Evolutionary conservation across 129 eudicot species (phyloP), one percentile per base, ranked within the genome.

Genomic region (Glebionis coronaria): DNA sequence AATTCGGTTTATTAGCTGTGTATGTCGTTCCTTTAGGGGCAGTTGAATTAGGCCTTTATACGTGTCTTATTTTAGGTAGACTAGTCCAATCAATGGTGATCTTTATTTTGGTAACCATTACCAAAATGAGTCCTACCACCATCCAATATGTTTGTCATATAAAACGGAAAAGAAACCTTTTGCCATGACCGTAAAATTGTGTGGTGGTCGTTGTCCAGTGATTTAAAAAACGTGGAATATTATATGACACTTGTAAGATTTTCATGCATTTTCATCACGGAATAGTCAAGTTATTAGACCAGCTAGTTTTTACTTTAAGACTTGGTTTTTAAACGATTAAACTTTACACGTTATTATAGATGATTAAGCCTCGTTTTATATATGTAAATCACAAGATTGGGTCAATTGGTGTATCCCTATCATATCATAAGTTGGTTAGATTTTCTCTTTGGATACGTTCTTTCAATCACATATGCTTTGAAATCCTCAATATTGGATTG

Each of bases 201-300:
- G 76, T 71, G 69, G 61, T 46, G 29, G 50, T 59, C 23, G 16
- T 1, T 65, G 44, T 69, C 46, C 35, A 70, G 10, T 31, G 47
- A 12, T 35, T 29, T 60, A 18, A 18, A 56, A n/a, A 70, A 16
- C 45, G 25, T 56, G 31, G 23, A 15, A 18, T 23, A 3, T 27
- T 23, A 3, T 7, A 29, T 5, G 68, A 71, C 76, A 71, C 76
- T 61, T 71, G 76, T 71, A 68, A n/a, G 19, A 21, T 71, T 47
- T 0, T 19, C 16, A 61, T 50, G 52, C 61, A 15, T 60, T 27
- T 12, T 49, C 49, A 60, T 59, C 60, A 46, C 16, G 12, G 46
- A 40, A 68, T 68, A 53, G 58, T 65, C 63, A 58, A 44, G 56
- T 60, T 44, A 55, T 58, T 58, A 70, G 31, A 71, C 42, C 61